Conservation (phyloP, 2,329 filamentous ascomycete genomes). For the Aureobasidium sp. region DNA sequence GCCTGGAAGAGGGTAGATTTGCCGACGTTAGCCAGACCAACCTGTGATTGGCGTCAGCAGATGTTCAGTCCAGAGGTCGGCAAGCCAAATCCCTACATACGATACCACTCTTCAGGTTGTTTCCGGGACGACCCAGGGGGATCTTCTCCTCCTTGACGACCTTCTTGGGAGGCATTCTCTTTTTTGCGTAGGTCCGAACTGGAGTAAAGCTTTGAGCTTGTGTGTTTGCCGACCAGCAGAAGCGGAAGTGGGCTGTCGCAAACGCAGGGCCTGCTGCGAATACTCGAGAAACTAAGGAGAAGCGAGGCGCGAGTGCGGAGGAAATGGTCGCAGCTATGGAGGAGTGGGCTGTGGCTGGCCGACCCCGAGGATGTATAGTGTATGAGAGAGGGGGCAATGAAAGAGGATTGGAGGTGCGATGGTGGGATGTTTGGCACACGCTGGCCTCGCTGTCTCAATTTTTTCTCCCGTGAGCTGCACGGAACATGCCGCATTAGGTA, state of each 20-base stretch:
- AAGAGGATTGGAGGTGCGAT: constrained; percentile 1
- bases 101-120: constrained; percentile 98
- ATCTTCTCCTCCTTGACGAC: constrained; percentile 87
- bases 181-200: constrained; percentile 48
- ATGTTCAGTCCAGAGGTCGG: constrained; percentile 15
- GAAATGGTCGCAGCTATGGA: constrained; percentile 23
- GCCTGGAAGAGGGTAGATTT: constrained; percentile 99
- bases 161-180: constrained; percentile 96
- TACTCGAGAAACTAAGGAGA: constrained; percentile 20
- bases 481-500: not conserved
- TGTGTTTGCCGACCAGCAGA: constrained; percentile 17
- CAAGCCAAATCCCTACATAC: constrained; percentile 52
- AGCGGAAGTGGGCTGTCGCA: constrained; percentile 17
- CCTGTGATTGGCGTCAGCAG: constrained; percentile 46
- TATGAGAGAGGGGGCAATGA: not conserved
- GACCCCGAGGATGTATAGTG: constrained; percentile 15
- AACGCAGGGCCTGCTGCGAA: constrained; percentile 32
- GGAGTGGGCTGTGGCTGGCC: constrained; percentile 28
- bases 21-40: constrained; percentile 97
- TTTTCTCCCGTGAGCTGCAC: constrained; percentile 11
- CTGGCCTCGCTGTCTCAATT: constrained; percentile 1
- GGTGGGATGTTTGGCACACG: not conserved
- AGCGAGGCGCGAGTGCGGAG: constrained; percentile 22
- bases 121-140: constrained; percentile 88
- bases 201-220: constrained; percentile 14